These are phyloP conservation scores for Areca catechu DNA, from an alignment of 176 grass and related monocot species.

Conservation along the genomic window DNA sequence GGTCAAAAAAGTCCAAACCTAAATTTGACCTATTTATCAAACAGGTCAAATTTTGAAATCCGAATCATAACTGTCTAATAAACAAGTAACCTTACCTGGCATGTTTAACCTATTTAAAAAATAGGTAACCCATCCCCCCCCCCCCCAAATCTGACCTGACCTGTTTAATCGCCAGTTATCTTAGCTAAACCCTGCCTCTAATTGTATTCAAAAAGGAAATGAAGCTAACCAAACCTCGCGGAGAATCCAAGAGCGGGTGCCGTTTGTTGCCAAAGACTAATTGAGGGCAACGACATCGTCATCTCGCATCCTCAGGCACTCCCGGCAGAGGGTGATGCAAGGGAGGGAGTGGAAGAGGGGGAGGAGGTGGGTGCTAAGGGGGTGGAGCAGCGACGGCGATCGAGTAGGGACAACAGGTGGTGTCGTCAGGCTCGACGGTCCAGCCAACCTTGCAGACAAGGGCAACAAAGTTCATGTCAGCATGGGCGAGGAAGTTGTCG, in stretches of 20 bases:
- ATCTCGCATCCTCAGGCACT: conserved; percentile 66
- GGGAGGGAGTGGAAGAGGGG: conserved; percentile 38
- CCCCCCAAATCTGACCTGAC: too few relatives aligned
- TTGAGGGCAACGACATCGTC: conserved; percentile 65
- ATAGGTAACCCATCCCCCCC: too few relatives aligned
- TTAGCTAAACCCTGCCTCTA: too few relatives aligned
- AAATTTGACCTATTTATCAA: too few relatives aligned
- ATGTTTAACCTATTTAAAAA: too few relatives aligned
- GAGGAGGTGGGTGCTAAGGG: neutral
- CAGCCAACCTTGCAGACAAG: conserved; percentile 74
- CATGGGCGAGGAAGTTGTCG: conserved; percentile 71
- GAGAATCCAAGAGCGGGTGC: conserved; percentile 34
- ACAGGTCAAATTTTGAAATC: too few relatives aligned
- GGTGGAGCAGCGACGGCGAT: neutral
- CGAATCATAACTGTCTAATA: too few relatives aligned
- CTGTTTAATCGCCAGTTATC: too few relatives aligned
- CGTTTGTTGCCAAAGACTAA: conserved; percentile 66
- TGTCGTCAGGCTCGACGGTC: conserved; percentile 63
- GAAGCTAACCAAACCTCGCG: conserved; percentile 47
- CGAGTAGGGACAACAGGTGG: conserved; percentile 45
- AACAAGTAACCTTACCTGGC: too few relatives aligned
- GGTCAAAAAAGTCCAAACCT: too few relatives aligned
- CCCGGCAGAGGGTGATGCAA: conserved; percentile 32
- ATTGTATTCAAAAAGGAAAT: too few relatives aligned
- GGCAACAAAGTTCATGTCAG: conserved; percentile 71